These are phyloP conservation scores for Tarenaya hassleriana DNA, from an alignment of 345 rosid genomes.

Conservation along the genomic window DNA sequence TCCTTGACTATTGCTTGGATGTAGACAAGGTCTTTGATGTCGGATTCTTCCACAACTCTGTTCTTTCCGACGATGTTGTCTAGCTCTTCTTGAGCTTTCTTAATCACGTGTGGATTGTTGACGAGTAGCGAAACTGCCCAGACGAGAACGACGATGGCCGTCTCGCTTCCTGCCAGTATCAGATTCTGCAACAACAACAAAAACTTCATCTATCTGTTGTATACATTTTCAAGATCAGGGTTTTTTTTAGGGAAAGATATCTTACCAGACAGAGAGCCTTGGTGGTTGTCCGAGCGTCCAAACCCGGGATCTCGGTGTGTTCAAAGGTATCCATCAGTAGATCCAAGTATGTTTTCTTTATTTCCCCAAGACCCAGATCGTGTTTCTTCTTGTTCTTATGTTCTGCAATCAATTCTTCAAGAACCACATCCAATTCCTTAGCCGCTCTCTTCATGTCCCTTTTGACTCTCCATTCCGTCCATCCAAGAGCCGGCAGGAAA, in stretches of 20 bases:
- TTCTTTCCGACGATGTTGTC: conserved; percentile 26
- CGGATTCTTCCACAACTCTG: conserved; percentile 34
- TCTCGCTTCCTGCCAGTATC: conserved; percentile 42
- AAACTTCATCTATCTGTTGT: neutral
- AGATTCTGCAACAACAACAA: conserved; percentile 32
- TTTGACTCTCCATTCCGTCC: conserved; percentile 33
- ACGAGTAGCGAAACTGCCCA: conserved; percentile 39
- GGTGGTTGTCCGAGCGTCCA: neutral
- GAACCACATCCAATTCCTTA: conserved; percentile 29
- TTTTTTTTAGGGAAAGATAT: neutral
- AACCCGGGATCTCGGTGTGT: neutral
- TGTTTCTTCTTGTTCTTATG: conserved; percentile 29
- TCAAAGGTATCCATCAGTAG: neutral
- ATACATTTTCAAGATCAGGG: neutral
- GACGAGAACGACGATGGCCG: conserved; percentile 33
- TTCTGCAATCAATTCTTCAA: conserved; percentile 34
- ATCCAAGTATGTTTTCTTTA: neutral
- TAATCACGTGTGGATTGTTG: conserved; percentile 29
- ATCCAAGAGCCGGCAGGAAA: conserved; percentile 33
- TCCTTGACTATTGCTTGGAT: conserved; percentile 43
- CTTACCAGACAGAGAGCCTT: conserved; percentile 16
- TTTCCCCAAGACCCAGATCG: neutral
- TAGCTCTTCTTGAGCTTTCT: conserved; percentile 37
- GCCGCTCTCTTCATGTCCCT: conserved; percentile 34
- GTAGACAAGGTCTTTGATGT: conserved; percentile 31